Evolutionary conservation across 306 rosid genomes (phyloP).

Genomic region (Cucumis hystrix): DNA sequence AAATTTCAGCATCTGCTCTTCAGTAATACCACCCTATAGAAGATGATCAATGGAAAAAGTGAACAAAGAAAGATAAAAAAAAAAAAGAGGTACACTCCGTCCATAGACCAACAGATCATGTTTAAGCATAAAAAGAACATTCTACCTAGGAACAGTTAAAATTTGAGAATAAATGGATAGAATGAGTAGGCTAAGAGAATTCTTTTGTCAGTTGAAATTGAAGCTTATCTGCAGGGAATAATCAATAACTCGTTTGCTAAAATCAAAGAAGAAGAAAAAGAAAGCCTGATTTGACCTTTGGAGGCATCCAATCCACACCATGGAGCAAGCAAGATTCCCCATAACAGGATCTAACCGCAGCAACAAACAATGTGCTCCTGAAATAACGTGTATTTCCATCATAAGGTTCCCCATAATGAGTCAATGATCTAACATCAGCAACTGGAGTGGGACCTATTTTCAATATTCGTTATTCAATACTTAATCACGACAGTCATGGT

Average conservation of each 20-base stretch:
- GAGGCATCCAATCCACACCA: constrained; percentile 94
- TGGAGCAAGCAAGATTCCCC: constrained; percentile 93
- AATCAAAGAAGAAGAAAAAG: not conserved
- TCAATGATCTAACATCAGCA: constrained; percentile 80
- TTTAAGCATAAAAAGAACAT: not conserved
- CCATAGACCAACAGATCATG: not conserved
- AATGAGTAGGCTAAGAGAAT: not conserved
- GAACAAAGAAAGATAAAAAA: not conserved
- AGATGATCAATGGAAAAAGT: not conserved
- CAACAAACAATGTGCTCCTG: constrained; percentile 90
- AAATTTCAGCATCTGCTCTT: constrained; percentile 90
- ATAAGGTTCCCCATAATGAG: constrained; percentile 95
- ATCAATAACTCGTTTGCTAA: not conserved
- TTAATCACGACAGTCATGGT: constrained; percentile 4
- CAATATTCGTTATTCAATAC: constrained; percentile 7
- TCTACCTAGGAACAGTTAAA: not conserved
- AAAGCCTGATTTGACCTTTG: constrained; percentile 45
- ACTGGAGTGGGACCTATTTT: constrained; percentile 62
- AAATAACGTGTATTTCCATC: constrained; percentile 95
- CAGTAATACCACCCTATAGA: constrained; percentile 77
- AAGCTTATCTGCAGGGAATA: not conserved
- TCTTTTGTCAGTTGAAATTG: not conserved
- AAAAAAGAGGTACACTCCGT: not conserved
- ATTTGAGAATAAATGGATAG: not conserved
- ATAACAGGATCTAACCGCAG: constrained; percentile 86